Conservation (phyloP, 176 grass and related monocot species). For the Bonia amplexicaulis region DNA sequence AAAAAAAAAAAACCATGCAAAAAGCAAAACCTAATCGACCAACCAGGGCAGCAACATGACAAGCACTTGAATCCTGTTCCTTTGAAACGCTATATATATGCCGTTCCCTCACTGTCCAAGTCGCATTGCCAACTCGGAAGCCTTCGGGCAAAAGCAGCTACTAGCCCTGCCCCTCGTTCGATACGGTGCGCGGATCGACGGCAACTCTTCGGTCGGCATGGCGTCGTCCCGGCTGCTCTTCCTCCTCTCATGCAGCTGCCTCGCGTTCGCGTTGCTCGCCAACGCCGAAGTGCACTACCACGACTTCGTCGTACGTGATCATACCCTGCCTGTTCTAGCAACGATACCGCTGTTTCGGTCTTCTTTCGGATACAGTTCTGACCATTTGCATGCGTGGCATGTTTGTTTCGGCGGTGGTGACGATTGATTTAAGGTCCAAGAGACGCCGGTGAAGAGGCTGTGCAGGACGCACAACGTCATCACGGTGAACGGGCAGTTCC, state of each 20-base stretch:
- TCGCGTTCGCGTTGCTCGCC: conserved; percentile 2
- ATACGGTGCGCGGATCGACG: neutral
- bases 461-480: conserved; percentile 67
- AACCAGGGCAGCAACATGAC: conserved; percentile 27
- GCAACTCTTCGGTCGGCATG: conserved; percentile 9
- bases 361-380: neutral
- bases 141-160: neutral
- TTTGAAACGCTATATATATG: conserved; percentile 17
- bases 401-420: neutral
- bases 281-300: conserved; percentile 61
- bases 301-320: conserved; percentile 63
- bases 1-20: neutral
- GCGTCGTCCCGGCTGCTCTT: neutral
- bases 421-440: conserved; percentile 40
- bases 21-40: conserved; percentile 61
- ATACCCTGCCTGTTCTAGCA: neutral
- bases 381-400: neutral
- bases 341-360: no score
- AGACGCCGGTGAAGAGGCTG: conserved; percentile 91
- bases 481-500: conserved; percentile 78
- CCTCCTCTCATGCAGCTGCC: conserved; percentile 18
- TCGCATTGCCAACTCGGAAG: conserved; percentile 20
- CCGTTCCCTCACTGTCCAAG: neutral
- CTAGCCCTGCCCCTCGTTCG: neutral
- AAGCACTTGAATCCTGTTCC: neutral